phyloP scores from a whole-genome alignment of 2,329 filamentous ascomycete genomes.

The Xylaria sp. region DNA sequence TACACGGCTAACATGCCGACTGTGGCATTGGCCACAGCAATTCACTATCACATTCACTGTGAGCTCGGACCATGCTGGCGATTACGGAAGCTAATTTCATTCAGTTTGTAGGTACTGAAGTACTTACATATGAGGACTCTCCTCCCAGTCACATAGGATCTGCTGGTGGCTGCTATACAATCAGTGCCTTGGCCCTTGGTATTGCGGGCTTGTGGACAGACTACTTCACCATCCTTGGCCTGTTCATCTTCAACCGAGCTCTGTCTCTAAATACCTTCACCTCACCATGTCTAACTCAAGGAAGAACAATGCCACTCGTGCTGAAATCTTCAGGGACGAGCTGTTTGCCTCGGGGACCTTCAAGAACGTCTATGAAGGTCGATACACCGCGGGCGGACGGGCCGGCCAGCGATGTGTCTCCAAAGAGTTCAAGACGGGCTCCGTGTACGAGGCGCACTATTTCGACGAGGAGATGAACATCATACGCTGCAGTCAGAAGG shows the following conservation, averaged over 20 bases:
- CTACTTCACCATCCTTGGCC: not conserved
- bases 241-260: not conserved
- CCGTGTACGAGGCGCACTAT: slow-evolving; percentile 50
- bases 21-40: too few relatives aligned
- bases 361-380: slow-evolving; percentile 47
- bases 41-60: too few relatives aligned
- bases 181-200: too few relatives aligned
- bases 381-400: slow-evolving; percentile 48
- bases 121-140: too few relatives aligned
- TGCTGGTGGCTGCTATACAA: too few relatives aligned
- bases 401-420: slow-evolving; percentile 50
- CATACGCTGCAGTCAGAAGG: slow-evolving; percentile 50
- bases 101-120: too few relatives aligned
- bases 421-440: slow-evolving; percentile 55
- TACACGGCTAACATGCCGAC: too few relatives aligned
- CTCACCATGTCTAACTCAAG: slow-evolving; percentile 14
- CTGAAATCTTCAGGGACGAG: not conserved
- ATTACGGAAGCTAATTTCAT: too few relatives aligned
- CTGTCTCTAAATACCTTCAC: not conserved
- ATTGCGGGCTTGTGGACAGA: too few relatives aligned
- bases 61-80: too few relatives aligned
- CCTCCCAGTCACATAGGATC: too few relatives aligned
- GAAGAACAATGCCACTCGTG: not conserved
- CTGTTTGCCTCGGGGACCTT: slow-evolving; percentile 16
- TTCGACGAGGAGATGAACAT: slow-evolving; percentile 54